Evolutionary conservation across 1,139 yeast genomes (phyloP), one percentile per base, ranked within the genome.

Genomic region (Maudiozyma humilis): DNA sequence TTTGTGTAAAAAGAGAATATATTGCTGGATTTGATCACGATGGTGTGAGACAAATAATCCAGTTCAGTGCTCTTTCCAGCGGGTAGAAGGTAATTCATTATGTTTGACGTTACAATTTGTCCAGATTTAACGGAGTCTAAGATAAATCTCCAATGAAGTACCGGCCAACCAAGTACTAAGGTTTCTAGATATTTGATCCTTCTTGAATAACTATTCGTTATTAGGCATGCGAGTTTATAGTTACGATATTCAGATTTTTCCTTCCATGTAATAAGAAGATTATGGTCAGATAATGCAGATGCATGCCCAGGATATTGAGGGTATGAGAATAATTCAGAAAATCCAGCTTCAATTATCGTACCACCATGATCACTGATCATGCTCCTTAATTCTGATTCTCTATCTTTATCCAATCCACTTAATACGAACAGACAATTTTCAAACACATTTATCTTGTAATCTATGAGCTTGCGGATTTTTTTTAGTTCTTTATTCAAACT

Each of bases 161-260:
- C 75, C 1, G 97, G 97, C 95, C 95, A 87, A 1, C 94, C 93
- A 36, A 88, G 61, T 0, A 94, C 87, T n/a, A 88, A 64, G 0
- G 85, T 79, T 57, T 87, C 94, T n/a, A 88, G 62, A 57, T 83
- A 89, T 57, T 87, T 87, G 17, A 82, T 73, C 44, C 87, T 84
- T 36, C 95, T 69, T 30, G 76, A 70, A 51, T 72, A 71, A 17
- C 69, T 71, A 36, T 72, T 71, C 0, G 94, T 72, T 1, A 87
- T 62, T 38, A 85, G 69, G 1, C 88, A 89, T 2, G 74, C 87
- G 66, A 87, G 84, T 30, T 55, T 65, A 49, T 47, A 60, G 1
- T 47, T 40, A 2, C 45, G 27, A 13, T 46, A 42, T 8, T 15
- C 14, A 6, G 38, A 18, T 6, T 49, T 42, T 18, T 45, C 30